Evolutionary conservation across 495 filamentous ascomycete genomes (phyloP).

Genomic region (Penicillium lagena): DNA sequence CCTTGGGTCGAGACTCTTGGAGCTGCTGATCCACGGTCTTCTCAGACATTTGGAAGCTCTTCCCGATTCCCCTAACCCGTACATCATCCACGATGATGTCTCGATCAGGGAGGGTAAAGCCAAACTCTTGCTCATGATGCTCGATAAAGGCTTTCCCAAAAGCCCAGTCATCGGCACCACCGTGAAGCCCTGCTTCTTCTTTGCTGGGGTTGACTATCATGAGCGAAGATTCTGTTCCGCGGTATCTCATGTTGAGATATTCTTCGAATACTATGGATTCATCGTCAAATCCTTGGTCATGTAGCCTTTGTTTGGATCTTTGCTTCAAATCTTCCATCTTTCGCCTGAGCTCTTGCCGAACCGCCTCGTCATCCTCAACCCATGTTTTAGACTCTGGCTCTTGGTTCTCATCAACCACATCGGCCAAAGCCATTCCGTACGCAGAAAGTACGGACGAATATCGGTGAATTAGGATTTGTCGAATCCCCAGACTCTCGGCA

Average conservation of each 20-base stretch:
- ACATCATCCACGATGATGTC: constrained; percentile 94
- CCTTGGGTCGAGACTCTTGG: constrained; percentile 50
- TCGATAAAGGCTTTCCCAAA: constrained; percentile 78
- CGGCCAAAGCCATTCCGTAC: constrained; percentile 94
- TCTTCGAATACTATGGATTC: constrained; percentile 32
- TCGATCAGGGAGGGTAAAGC: constrained; percentile 73
- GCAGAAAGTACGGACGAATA: constrained; percentile 95
- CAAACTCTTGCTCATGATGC: constrained; percentile 91
- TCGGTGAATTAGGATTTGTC: constrained; percentile 79
- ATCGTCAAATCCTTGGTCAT: constrained; percentile 25
- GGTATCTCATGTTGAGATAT: constrained; percentile 45
- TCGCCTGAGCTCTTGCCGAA: constrained; percentile 9
- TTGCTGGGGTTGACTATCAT: constrained; percentile 46
- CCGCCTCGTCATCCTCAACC: constrained; percentile 2
- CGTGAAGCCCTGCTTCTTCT: constrained; percentile 11
- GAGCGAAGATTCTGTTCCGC: constrained; percentile 41
- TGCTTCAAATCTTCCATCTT: constrained; percentile 13
- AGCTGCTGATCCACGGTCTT: constrained; percentile 84
- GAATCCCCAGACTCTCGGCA: constrained; percentile 80
- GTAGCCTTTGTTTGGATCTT: constrained; percentile 9
- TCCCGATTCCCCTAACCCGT: constrained; percentile 79
- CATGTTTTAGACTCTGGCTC: constrained; percentile 67
- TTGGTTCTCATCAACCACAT: constrained; percentile 89
- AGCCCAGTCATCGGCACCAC: constrained; percentile 44
- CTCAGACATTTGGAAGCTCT: constrained; percentile 51